These are phyloP conservation scores for Calonectria pseudoturangicola DNA, from an alignment of 2,329 filamentous ascomycete species.

Conservation along the genomic window DNA sequence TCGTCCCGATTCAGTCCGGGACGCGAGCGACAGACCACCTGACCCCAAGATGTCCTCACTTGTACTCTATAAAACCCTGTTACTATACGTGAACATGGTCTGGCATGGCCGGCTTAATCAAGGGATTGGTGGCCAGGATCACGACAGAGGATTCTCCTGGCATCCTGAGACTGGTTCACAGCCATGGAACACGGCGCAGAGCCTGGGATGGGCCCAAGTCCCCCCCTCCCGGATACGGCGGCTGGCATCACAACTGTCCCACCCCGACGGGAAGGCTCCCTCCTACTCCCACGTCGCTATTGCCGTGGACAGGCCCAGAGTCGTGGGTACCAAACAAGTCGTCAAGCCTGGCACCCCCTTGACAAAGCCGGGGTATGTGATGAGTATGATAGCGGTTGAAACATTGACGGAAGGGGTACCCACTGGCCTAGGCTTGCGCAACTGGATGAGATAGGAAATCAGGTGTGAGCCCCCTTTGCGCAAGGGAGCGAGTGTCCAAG, in stretches of 20 bases:
- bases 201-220: constrained; percentile 25
- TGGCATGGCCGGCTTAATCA: constrained; percentile 23
- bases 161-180: constrained; percentile 19
- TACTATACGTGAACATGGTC: constrained; percentile 25
- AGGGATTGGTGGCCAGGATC: constrained; percentile 24
- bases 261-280: constrained; percentile 33
- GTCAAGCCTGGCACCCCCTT: constrained; percentile 15
- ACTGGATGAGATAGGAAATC: constrained; percentile 26
- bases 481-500: constrained; percentile 16
- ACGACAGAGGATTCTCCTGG: constrained; percentile 8
- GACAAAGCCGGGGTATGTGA: constrained; percentile 18
- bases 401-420: constrained; percentile 10
- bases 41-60: constrained; percentile 20
- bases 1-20: constrained; percentile 19
- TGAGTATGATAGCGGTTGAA: constrained; percentile 13
- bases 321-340: constrained; percentile 19
- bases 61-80: constrained; percentile 11
- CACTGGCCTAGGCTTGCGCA: constrained; percentile 22
- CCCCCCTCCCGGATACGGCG: constrained; percentile 31
- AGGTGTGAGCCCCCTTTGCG: constrained; percentile 6
- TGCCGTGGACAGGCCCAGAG: constrained; percentile 10
- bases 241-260: constrained; percentile 32
- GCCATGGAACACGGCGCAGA: constrained; percentile 23
- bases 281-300: constrained; percentile 12
- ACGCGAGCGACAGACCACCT: constrained; percentile 27